Base-by-base conservation (phyloP, 2,329 filamentous ascomycete species). In the Stachybotrys chartarum region DNA sequence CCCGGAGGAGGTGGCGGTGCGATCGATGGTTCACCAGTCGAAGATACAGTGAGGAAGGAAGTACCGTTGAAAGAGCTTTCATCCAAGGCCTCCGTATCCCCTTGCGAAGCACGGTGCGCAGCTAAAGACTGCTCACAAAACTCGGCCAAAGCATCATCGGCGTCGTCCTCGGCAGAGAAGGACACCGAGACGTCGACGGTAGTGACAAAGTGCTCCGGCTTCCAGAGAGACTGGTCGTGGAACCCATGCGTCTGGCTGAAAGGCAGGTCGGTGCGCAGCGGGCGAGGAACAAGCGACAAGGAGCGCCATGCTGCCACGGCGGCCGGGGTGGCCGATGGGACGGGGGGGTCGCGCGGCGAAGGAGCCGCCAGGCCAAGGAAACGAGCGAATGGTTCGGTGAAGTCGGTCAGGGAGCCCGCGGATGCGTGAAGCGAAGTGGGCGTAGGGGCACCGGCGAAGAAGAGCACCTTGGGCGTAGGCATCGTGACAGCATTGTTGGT, bases 101-200 rank as follows among this genome's bases (percentile, higher is more conserved):
- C 87, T 1, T 80, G 71, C 5, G 87, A 69, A 14, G 84, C 81
- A 59, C 89, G 79, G 66, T 95, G 84, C 14, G 87, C 73, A 2
- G 84, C 81, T 51, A 95, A 79, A 0, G 90, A 94, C 63, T 93
- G 84, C 59, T 94, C 83, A 63, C 90, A 88, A 68, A 94, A 95
- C 55, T 85, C 79, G 4, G 82, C 80, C 4, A 86, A 69, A 17
- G 73, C 66, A 31, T 69, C 68, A 3, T 66, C 67, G 8, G 75
- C 74, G 51, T 72, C 69, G 17, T 58, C 50, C 2, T 64, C 60
- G 24, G 62, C 32, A n/a, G 55, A 39, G 55, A 54, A 53, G 6
- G 64, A 62, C 35, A 69, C 61, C 6, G 75, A 75, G 12, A 75
- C 60, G 31, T 74, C 70, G 3, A 73, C 70, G 1, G 75, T 73